phyloP scores from a whole-genome alignment of 2,329 filamentous ascomycete species.

The Arthrobotrys conoides region DNA sequence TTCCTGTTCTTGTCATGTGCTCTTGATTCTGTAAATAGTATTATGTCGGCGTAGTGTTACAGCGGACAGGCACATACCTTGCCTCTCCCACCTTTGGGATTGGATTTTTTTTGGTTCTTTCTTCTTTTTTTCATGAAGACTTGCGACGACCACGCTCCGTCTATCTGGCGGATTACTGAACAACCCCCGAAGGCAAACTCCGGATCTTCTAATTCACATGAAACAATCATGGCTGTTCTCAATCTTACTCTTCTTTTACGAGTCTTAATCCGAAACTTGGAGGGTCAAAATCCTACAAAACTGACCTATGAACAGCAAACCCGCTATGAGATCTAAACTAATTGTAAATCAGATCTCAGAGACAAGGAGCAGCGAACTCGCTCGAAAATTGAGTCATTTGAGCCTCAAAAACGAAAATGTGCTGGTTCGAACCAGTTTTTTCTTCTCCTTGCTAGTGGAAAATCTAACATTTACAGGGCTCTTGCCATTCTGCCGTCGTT shows the following conservation, averaged over 20 bases:
- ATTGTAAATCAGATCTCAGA: neutral
- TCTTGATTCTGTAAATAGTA: constrained; percentile 52
- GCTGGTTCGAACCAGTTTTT: neutral
- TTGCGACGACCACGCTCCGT: neutral
- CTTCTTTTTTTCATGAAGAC: neutral
- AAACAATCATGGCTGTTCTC: constrained; percentile 3
- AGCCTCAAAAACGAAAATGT: constrained; percentile 12
- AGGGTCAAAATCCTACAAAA: constrained; percentile 1
- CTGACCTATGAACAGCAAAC: neutral
- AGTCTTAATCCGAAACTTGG: neutral
- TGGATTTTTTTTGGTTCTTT: constrained; percentile 21
- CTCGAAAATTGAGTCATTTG: constrained; percentile 1
- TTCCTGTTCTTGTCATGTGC: constrained; percentile 17
- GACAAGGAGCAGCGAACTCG: too few species aligned
- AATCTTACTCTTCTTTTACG: neutral
- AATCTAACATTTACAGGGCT: too few species aligned
- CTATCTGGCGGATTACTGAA: constrained; percentile 22
- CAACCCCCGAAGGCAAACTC: constrained; percentile 25
- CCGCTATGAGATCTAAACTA: neutral
- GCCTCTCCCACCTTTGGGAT: constrained; percentile 3
- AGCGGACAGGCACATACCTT: constrained; percentile 31
- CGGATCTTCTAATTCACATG: constrained; percentile 7
- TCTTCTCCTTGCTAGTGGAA: neutral
- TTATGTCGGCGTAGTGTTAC: constrained; percentile 24
- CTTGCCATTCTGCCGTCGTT: neutral